These are phyloP conservation scores for Hypoxylon crocopeplum DNA, from an alignment of 495 filamentous ascomycete genomes.

Conservation along the genomic window DNA sequence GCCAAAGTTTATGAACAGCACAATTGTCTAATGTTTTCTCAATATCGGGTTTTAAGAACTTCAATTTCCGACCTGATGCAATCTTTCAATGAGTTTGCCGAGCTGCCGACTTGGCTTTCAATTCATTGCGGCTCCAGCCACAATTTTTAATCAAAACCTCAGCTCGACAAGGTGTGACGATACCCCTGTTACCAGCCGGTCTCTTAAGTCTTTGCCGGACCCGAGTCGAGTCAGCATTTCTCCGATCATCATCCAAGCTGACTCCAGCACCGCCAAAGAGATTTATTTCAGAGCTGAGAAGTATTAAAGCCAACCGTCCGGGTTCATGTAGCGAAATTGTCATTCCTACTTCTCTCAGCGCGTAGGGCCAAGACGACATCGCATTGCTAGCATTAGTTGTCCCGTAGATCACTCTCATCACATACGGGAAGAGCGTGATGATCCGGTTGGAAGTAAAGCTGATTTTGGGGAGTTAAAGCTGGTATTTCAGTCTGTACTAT, in stretches of 20 bases:
- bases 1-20: background rate
- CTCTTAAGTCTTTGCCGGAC: no score
- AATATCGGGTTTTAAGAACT: background rate
- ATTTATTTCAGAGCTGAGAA: no score
- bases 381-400: constrained; percentile 2
- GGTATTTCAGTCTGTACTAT: no score
- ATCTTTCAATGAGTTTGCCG: constrained; percentile 11
- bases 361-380: no score
- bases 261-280: no score
- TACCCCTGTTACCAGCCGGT: background rate
- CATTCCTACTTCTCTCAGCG: no score
- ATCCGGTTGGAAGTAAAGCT: background rate
- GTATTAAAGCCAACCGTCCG: no score
- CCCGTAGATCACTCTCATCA: constrained; percentile 18
- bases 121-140: constrained; percentile 15
- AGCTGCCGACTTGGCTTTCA: constrained; percentile 19
- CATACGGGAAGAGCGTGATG: background rate
- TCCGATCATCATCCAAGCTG: no score
- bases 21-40: background rate
- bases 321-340: no score
- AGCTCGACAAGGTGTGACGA: constrained; percentile 20
- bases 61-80: constrained; percentile 21
- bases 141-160: constrained; percentile 26
- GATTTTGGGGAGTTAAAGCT: no score
- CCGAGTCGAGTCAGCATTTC: constrained; percentile 15